Evolutionary conservation across 129 eudicot species (phyloP).

Genomic region (Smallanthus sonchifolius): DNA sequence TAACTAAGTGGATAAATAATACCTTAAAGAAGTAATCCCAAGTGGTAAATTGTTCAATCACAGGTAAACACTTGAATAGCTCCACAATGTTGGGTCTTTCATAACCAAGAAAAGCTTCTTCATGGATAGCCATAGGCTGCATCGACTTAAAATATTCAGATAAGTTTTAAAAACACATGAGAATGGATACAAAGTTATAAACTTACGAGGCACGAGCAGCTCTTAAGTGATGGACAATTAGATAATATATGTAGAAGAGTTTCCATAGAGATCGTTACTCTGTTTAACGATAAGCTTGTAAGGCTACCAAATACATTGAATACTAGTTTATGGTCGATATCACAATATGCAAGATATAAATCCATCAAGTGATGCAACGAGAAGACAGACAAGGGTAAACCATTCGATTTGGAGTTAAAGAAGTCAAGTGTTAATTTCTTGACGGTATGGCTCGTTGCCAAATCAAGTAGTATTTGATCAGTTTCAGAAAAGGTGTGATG

Average conservation of each 20-base stretch:
- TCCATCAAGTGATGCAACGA: not conserved
- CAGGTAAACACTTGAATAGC: slow-evolving; percentile 8
- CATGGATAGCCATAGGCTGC: not conserved
- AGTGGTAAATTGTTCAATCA: not conserved
- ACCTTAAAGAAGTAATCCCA: not conserved
- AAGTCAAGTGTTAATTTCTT: not conserved
- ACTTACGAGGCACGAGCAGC: not conserved
- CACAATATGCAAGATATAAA: not conserved
- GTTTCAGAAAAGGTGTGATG: too few species aligned
- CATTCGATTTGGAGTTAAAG: too few species aligned
- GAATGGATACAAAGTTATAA: not conserved
- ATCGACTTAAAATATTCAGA: not conserved
- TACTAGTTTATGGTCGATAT: not conserved
- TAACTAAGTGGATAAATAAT: not conserved
- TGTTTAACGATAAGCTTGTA: not conserved
- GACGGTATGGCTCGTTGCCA: not conserved
- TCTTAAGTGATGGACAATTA: not conserved
- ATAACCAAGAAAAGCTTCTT: too few species aligned
- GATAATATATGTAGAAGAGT: not conserved
- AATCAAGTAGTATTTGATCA: not conserved
- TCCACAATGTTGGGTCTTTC: not conserved
- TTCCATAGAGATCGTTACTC: not conserved
- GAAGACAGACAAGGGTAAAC: not conserved
- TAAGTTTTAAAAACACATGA: not conserved
- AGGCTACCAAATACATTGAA: slow-evolving; percentile 1